Evolutionary conservation across 2,329 filamentous ascomycete species (phyloP).

Genomic region (Neofusicoccum ribis): DNA sequence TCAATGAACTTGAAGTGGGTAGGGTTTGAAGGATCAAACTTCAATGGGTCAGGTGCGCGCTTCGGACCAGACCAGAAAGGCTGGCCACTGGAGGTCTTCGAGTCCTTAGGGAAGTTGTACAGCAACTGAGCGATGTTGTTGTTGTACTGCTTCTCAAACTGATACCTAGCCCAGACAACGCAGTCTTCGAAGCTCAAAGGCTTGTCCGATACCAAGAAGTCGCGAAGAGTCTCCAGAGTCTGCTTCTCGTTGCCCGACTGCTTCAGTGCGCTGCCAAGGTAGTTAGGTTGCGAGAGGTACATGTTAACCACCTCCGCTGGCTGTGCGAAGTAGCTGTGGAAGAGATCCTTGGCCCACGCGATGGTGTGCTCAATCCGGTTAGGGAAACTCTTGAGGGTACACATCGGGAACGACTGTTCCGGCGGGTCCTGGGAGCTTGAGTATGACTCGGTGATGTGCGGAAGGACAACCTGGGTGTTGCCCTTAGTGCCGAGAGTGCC

Average conservation of each 20-base stretch:
- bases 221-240: constrained; percentile 84
- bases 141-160: constrained; percentile 96
- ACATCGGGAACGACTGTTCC: constrained; percentile 99
- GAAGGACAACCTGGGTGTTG: constrained; percentile 94
- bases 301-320: constrained; percentile 92
- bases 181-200: constrained; percentile 93
- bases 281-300: constrained; percentile 89
- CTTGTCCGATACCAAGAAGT: constrained; percentile 89
- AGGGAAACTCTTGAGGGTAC: constrained; percentile 93
- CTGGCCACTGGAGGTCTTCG: constrained; percentile 80
- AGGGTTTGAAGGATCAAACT: constrained; percentile 80
- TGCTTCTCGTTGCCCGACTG: constrained; percentile 94
- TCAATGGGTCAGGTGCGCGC: constrained; percentile 87
- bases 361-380: constrained; percentile 99
- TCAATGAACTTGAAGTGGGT: constrained; percentile 89
- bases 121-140: constrained; percentile 94
- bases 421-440: constrained; percentile 96
- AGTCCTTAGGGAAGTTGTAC: constrained; percentile 96
- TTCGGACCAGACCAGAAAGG: constrained; percentile 99
- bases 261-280: constrained; percentile 82
- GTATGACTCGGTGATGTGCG: constrained; percentile 91
- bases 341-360: constrained; percentile 94
- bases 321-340: constrained; percentile 91
- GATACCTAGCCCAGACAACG: constrained; percentile 87
- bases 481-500: constrained; percentile 98